A percentile compares a stretch with the other conserved stretches of the same genome.
Conservation (phyloP, 2,329 filamentous ascomycete genomes). For the Esteya vermicola region DNA sequence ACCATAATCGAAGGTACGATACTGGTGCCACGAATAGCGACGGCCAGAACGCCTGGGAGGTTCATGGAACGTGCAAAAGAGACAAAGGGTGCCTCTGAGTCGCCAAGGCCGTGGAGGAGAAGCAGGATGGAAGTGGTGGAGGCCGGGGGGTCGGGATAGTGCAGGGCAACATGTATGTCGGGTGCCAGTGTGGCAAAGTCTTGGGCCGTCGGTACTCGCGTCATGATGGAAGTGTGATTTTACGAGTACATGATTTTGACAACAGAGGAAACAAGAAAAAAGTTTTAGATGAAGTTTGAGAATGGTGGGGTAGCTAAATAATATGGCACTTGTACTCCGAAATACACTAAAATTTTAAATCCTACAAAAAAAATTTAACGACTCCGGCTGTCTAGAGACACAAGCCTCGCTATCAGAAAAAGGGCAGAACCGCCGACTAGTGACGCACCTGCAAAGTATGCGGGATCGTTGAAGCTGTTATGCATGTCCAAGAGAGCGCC, state of each 20-base stretch:
- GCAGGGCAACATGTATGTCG: conserved; percentile 27
- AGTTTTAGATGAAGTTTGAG: no score
- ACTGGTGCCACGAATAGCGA: conserved; percentile 58
- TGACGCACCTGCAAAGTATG: conserved; percentile 1
- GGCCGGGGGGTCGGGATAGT: conserved; percentile 39
- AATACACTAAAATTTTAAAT: not conserved
- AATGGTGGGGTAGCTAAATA: no score
- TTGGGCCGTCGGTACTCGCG: conserved; percentile 30
- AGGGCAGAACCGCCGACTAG: not conserved
- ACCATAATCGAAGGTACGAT: conserved; percentile 53
- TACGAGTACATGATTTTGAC: no score
- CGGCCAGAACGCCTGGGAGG: conserved; percentile 63
- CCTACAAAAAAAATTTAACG: not conserved
- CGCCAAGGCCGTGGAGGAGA: conserved; percentile 74
- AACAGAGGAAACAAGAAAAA: conserved; percentile 1
- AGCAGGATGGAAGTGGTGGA: conserved; percentile 62
- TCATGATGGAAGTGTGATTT: conserved; percentile 2
- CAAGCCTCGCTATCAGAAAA: not conserved
- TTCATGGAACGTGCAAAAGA: conserved; percentile 52
- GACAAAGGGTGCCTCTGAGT: conserved; percentile 55
- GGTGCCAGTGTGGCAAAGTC: conserved; percentile 33
- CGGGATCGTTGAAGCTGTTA: conserved; percentile 1
- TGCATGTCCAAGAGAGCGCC: conserved; percentile 1
- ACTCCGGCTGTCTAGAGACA: not conserved
- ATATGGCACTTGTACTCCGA: no score